A percentile compares a stretch with the other conserved stretches of the same genome.
Conservation (phyloP, 441 rosid genomes). For the Pelargonium australe region DNA sequence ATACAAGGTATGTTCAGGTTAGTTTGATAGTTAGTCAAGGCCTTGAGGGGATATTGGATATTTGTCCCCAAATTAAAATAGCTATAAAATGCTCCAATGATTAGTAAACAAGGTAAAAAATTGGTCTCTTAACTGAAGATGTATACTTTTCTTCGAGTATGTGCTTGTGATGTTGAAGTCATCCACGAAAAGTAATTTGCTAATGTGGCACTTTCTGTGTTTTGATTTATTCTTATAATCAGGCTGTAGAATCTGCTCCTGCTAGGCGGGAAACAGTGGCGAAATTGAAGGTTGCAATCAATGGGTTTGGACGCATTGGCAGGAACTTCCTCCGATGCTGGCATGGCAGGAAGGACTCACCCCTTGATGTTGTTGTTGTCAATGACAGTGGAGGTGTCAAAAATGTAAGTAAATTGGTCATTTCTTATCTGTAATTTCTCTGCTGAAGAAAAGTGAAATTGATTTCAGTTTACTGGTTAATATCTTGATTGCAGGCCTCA, state of each 20-base stretch:
- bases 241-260: constrained; percentile 48
- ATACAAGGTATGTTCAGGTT: not conserved
- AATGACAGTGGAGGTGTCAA: constrained; percentile 98
- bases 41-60: not conserved
- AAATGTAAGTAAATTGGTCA: constrained; percentile 46
- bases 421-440: not conserved
- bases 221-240: constrained; percentile 10
- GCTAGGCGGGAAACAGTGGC: constrained; percentile 63
- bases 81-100: not conserved
- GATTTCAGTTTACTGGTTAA: not conserved
- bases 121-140: too few relatives aligned
- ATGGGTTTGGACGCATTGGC: constrained; percentile 93
- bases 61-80: not conserved
- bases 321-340: constrained; percentile 96
- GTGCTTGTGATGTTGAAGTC: not conserved
- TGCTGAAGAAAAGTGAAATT: too few relatives aligned
- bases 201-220: not conserved
- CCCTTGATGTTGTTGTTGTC: constrained; percentile 79
- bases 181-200: not conserved
- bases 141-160: too few relatives aligned
- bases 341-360: constrained; percentile 91
- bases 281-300: constrained; percentile 90
- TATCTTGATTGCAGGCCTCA: constrained; percentile 49
- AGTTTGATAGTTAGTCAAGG: not conserved
- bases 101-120: not conserved